phyloP scores from a whole-genome alignment of 2,329 filamentous ascomycete genomes.

The Monilinia laxa region DNA sequence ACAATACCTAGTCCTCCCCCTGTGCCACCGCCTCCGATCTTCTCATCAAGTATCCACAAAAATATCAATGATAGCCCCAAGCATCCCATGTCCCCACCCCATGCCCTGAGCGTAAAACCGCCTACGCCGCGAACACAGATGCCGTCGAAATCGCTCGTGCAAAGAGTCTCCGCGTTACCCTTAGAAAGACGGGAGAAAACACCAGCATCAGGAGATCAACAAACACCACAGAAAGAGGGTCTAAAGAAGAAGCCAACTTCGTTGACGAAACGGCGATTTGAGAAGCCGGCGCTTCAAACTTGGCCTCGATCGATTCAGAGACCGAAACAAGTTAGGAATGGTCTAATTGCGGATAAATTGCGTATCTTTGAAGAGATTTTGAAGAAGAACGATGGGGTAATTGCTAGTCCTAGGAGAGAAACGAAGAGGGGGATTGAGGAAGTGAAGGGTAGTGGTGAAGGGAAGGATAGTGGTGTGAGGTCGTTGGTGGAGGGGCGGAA shows the following conservation, averaged over 20 bases:
- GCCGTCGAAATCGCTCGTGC: background rate
- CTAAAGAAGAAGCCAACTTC: background rate
- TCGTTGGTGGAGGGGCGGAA: constrained; percentile 8
- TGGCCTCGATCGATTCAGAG: background rate
- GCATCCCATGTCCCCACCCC: background rate
- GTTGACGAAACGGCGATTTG: background rate
- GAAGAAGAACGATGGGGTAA: background rate
- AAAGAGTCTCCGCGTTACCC: constrained; percentile 3
- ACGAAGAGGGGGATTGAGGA: background rate
- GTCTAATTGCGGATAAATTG: constrained; percentile 34
- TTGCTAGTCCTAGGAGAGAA: background rate
- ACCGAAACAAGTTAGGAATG: constrained; percentile 24
- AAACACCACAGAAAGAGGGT: background rate
- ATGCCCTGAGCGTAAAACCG: background rate
- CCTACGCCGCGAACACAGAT: background rate
- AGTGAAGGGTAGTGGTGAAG: no score
- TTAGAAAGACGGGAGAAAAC: background rate
- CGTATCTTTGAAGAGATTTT: constrained; percentile 32
- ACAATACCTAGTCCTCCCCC: constrained; percentile 4
- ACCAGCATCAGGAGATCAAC: background rate
- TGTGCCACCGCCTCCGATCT: background rate
- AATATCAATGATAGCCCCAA: background rate
- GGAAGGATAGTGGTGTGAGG: no score
- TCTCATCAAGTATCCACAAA: background rate
- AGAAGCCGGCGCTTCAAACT: background rate